Percentiles rank a stretch among this genome's conserved stretches.
Conservation (phyloP, 106 monocot species). For the Apostasia shenzhenica region DNA sequence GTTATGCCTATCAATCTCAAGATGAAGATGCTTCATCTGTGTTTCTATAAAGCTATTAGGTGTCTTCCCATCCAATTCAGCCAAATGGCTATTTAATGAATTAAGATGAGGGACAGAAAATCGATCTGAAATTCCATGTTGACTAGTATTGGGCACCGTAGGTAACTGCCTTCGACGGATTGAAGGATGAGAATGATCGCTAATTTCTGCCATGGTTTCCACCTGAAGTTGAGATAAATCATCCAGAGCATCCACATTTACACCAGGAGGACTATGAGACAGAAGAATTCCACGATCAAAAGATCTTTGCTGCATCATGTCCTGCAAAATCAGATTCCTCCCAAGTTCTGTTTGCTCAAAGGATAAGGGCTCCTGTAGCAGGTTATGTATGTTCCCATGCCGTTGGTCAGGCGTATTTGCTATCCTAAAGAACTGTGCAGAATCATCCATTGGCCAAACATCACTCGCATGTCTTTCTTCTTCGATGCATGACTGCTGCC, state of each 20-base stretch:
- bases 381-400: conserved; percentile 23
- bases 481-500: too few species aligned
- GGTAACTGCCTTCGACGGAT: conserved; percentile 26
- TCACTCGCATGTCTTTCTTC: conserved; percentile 46
- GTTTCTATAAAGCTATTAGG: conserved; percentile 25
- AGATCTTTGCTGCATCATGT: conserved; percentile 16
- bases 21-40: conserved; percentile 34
- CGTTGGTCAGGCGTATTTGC: conserved; percentile 27
- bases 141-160: conserved; percentile 23
- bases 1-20: conserved; percentile 39
- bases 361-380: conserved; percentile 27
- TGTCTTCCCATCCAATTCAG: conserved; percentile 28
- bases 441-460: conserved; percentile 59
- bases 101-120: conserved; percentile 20
- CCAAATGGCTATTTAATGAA: conserved; percentile 18
- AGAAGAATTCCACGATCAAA: conserved; percentile 17
- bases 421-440: conserved; percentile 49
- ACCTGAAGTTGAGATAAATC: conserved; percentile 50
- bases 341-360: conserved; percentile 19
- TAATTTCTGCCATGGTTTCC: conserved; percentile 36
- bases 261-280: conserved; percentile 8
- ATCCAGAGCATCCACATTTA: conserved; percentile 43
- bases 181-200: conserved; percentile 25
- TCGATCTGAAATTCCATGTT: conserved; percentile 22
- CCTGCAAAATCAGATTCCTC: conserved; percentile 37